Base-by-base conservation (phyloP, 2,329 filamentous ascomycete genomes). In the Clarireedia homoeocarpa region DNA sequence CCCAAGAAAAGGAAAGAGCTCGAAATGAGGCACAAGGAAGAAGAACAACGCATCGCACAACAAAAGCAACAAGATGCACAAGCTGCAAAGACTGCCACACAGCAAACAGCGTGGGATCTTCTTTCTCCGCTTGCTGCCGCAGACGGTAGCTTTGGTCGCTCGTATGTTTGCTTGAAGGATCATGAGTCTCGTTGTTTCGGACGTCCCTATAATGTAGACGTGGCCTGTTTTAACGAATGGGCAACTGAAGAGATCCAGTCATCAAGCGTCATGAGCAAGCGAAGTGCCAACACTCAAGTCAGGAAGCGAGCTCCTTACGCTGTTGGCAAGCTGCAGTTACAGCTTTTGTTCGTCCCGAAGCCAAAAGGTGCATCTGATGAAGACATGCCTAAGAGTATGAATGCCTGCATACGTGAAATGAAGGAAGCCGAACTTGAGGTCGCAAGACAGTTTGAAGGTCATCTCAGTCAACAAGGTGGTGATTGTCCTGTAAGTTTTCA, bases 331-430 rank as follows among this genome's bases (percentile, higher is more conserved):
- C 79, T 99, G 54, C 89, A 96, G 70, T 77, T 99, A 40, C 94
- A 99, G 74, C 80, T 99, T 7, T 78, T 99, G 14, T 99, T 96
- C 67, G 91, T 99, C 1, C 94, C 94, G 0, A 90, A 91, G 65
- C 92, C 94, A 4, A 92, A 89, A 75, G 88, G 87, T 46, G 80
- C 85, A 30, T 84, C 84, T 50, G 94, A 97, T 62, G 91, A 96
- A 15, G 92, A 97, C 64, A 96, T 99, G 90, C 94, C 94, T 54
- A 97, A 97, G 84, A 96, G 91, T 76, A 96, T 99, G 91, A 95
- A 94, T 72, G 88, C 89, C 45, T 96, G 91, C 71, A 88, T 97
- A 64, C 83, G 94, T 17, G 94, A 97, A 74, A 84, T 99, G 74
- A 89, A 88, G 72, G 89, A 92, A 52, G 91, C 92, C 2, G 91